Evolutionary conservation across 139 green algal species (phyloP), one percentile per base, ranked within the genome.

Genomic region (Chlamydomonas schloesseri): DNA sequence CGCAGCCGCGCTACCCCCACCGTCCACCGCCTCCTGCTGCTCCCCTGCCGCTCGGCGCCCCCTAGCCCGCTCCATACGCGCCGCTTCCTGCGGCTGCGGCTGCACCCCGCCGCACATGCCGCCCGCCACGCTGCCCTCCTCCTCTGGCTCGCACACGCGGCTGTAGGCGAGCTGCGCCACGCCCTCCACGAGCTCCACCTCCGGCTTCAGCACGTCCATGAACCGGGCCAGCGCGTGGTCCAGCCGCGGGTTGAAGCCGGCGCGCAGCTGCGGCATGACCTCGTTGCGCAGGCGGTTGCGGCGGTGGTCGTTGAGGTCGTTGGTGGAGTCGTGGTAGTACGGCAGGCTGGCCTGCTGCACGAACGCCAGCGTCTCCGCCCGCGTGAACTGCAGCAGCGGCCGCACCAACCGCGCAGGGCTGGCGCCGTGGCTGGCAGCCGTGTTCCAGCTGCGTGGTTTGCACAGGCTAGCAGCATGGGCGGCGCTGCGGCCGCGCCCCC

Each of bases 311-410:
- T 72, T 76, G 73, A 50, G 6, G 74, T 91, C 82, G 71, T 94
- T 94, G 29, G 91, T 94, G 65, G 62, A 86, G 87, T 94, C 91
- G 31, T 90, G 72, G 62, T 84, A 94, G 60, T 90, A 75, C 53
- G 64, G 36, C 36, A 91, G 80, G 5, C 53, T 46, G 0, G 65
- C 50, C 33, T 24, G 15, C 24, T n/a, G 14, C 18, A 83, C 82
- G 84, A 87, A 71, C 24, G 46, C 68, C 14, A 13, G 62, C 31
- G 88, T 93, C 60, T 92, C 73, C 46, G 80, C 29, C 9, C 90
- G 73, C 26, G 42, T 87, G 71, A 93, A 70, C 23, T 46, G 64
- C 65, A 91, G 55, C 78, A 93, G 78, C 29, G 90, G 90, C 31
- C 90, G 76, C 72, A 88, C 88, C 24, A 93, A 77, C 34, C n/a